Percentiles rank a stretch among this genome's conserved stretches.
Conservation (phyloP, 2,329 filamentous ascomycete species). For the Endothia cerciana region DNA sequence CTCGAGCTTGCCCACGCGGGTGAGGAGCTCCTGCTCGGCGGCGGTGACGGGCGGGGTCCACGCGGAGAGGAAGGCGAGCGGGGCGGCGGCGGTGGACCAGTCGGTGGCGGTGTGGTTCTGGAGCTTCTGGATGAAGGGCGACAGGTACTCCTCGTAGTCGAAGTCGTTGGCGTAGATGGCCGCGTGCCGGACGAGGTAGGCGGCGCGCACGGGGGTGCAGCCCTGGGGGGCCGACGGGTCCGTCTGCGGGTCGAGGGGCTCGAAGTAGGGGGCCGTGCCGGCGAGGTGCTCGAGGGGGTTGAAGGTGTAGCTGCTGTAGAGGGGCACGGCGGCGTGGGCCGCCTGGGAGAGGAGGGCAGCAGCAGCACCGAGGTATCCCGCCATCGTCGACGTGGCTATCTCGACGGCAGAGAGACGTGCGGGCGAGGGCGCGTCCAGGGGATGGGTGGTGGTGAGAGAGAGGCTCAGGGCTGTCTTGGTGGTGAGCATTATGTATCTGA, state of each 20-base stretch:
- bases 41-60: constrained; percentile 63
- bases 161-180: constrained; percentile 65
- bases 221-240: constrained; percentile 51
- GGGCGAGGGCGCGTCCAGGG: neutral
- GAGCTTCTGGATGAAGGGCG: constrained; percentile 61
- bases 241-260: constrained; percentile 52
- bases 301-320: constrained; percentile 54
- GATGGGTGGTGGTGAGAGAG: neutral
- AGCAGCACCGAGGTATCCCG: neutral
- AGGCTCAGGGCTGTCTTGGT: no score
- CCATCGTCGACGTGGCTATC: neutral
- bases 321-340: constrained; percentile 25
- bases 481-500: neutral
- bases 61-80: constrained; percentile 59
- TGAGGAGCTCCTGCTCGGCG: constrained; percentile 62
- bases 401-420: neutral
- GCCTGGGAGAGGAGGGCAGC: constrained; percentile 7
- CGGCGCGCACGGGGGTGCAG: constrained; percentile 54
- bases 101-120: constrained; percentile 58
- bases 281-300: constrained; percentile 58
- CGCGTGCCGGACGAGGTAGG: constrained; percentile 62
- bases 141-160: constrained; percentile 61
- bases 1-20: constrained; percentile 63
- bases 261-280: constrained; percentile 62
- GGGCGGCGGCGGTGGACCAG: constrained; percentile 58